Evolutionary conservation across 495 filamentous ascomycete genomes (phyloP).

Genomic region (Parachaetomium inaequale): DNA sequence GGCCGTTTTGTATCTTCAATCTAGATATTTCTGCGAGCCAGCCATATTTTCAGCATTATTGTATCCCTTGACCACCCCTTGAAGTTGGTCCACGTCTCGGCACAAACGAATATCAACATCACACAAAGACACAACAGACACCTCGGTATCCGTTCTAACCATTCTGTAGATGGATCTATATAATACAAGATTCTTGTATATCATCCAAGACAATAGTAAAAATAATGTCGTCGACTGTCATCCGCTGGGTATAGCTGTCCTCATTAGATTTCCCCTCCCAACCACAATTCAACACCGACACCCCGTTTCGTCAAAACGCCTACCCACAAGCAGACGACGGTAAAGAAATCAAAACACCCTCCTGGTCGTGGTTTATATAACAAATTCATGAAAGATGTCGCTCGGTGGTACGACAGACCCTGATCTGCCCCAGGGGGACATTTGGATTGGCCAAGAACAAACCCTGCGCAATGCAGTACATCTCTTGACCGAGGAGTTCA

Average conservation of each 20-base stretch:
- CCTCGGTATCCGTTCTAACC: not conserved
- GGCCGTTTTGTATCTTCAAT: too few relatives aligned
- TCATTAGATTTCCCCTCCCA: not conserved
- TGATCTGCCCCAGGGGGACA: not conserved
- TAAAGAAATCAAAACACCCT: not conserved
- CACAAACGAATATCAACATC: not conserved
- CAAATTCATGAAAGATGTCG: not conserved
- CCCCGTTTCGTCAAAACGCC: not conserved
- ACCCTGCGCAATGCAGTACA: not conserved
- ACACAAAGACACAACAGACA: not conserved
- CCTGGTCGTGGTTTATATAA: not conserved
- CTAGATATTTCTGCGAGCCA: too few relatives aligned
- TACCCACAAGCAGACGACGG: not conserved
- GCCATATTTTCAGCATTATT: too few relatives aligned
- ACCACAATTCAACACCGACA: not conserved
- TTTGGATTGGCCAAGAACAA: not conserved
- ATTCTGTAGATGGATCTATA: not conserved
- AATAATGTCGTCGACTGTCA: conserved; percentile 14
- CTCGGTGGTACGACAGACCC: not conserved
- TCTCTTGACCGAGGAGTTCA: not conserved
- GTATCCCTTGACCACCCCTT: too few relatives aligned
- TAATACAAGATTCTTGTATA: not conserved
- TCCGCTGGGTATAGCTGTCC: conserved; percentile 15
- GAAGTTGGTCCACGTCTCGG: not conserved
- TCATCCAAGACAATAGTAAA: not conserved